Percentiles rank a stretch among this genome's conserved stretches.
Evolutionary conservation across 2,329 filamentous ascomycete genomes (phyloP).

Genomic region (Berkeleyomyces rouxiae): DNA sequence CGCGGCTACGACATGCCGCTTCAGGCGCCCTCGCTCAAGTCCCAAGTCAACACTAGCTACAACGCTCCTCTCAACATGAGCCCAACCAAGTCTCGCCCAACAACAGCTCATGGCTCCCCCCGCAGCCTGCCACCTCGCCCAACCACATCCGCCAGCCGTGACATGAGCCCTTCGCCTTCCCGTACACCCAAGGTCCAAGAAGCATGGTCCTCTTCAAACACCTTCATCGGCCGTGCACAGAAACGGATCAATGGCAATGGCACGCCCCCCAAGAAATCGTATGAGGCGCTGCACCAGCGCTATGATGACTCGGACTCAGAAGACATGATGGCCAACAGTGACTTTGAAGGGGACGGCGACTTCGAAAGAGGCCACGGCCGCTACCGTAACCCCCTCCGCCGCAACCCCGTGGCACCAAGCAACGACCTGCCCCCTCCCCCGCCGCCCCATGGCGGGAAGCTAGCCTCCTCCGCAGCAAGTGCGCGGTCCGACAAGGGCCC

Average conservation of each 20-base stretch:
- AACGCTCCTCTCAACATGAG: conserved; percentile 8
- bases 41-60: neutral
- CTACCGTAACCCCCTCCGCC: conserved; percentile 37
- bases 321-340: conserved; percentile 16
- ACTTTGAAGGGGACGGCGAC: conserved; percentile 22
- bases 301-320: conserved; percentile 30
- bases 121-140: neutral
- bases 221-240: conserved; percentile 36
- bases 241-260: conserved; percentile 28
- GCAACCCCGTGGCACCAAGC: conserved; percentile 27
- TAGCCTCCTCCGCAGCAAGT: neutral
- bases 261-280: conserved; percentile 23
- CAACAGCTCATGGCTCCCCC: neutral
- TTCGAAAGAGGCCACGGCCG: conserved; percentile 5
- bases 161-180: conserved; percentile 16
- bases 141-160: neutral
- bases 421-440: conserved; percentile 1
- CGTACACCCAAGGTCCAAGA: conserved; percentile 35
- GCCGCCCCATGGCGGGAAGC: neutral
- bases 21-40: conserved; percentile 12
- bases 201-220: conserved; percentile 37
- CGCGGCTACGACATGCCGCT: neutral
- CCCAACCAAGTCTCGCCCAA: conserved; percentile 10
- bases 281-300: conserved; percentile 30
- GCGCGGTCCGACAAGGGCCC: conserved; percentile 25